Evolutionary conservation across 2,329 filamentous ascomycete genomes (phyloP).

Genomic region (Penicillium nordicum): DNA sequence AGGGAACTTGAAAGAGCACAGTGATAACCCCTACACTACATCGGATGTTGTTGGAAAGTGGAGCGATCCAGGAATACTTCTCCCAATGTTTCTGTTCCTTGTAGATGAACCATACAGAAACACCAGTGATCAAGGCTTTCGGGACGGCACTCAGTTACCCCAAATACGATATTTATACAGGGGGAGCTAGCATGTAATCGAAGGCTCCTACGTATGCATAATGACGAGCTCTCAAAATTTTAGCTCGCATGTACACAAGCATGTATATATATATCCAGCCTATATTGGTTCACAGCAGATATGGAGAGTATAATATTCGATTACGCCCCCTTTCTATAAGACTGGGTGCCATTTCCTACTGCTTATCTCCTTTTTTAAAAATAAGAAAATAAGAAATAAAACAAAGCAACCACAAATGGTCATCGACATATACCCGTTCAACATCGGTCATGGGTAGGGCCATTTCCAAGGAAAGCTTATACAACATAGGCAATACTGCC

Average conservation of each 20-base stretch:
- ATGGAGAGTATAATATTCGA: no score
- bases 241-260: neutral
- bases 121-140: neutral
- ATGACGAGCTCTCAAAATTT: neutral
- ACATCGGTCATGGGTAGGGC: no score
- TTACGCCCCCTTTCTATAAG: no score
- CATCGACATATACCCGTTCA: neutral
- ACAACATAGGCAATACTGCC: no score
- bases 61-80: no score
- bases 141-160: neutral
- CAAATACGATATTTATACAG: neutral
- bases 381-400: no score
- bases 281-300: no score
- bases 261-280: neutral
- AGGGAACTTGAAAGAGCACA: constrained; percentile 1
- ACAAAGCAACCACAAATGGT: neutral
- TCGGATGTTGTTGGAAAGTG: neutral
- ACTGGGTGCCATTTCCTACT: no score
- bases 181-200: neutral
- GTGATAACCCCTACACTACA: constrained; percentile 9
- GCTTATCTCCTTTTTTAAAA: no score
- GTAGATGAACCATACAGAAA: neutral
- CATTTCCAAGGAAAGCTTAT: no score
- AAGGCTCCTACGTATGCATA: rapidly evolving
- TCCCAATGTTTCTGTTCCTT: no score